Evolutionary conservation across 2,329 filamentous ascomycete genomes (phyloP), one percentile per base, ranked within the genome.

Genomic region (Cadophora luteo-olivacea): DNA sequence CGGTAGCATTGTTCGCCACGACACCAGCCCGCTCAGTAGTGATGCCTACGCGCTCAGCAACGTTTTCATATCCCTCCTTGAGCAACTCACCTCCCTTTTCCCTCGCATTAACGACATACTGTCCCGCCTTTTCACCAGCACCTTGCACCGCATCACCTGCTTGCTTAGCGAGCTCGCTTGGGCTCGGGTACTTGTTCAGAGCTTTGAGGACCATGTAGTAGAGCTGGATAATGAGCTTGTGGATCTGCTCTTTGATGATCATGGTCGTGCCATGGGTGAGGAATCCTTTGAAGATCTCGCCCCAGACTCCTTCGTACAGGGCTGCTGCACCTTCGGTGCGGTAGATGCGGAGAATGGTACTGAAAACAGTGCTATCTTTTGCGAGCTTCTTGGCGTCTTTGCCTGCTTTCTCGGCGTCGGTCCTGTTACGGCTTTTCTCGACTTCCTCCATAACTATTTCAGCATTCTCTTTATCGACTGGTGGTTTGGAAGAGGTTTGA

Each of bases 211-310:
- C 76, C 7, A 89, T 76, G 72, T 92, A 91, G 80, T 95, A 97
- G 4, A 90, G 75, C 71, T 87, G 87, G 68, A 97, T 86, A 66
- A 97, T 87, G 19, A 90, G 79, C 33, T 86, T 84, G 77, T 97
- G 92, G 9, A 96, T 86, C 5, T 87, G 81, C 66, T 95, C 92
- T 80, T 97, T 97, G 68, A 92, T 88, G 65, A 95, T 82, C 92
- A 97, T 97, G 0, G 93, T 95, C 63, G 94, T 86, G 0, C 94
- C 94, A 75, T 97, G 93, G 25, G 89, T 90, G 75, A 97, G 90
- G 81, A 97, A 97, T 0, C 92, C 91, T 75, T 94, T 94, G 9
- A 94, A 79, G 3, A 97, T 84, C 79, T 97, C 92, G 4, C 89
- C 92, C 16, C 84, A 85, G 0, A 97, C 82, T 5, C 93, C 94